phyloP scores from a whole-genome alignment of 2,329 filamentous ascomycete species.

The Trichoderma brevicompactum region DNA sequence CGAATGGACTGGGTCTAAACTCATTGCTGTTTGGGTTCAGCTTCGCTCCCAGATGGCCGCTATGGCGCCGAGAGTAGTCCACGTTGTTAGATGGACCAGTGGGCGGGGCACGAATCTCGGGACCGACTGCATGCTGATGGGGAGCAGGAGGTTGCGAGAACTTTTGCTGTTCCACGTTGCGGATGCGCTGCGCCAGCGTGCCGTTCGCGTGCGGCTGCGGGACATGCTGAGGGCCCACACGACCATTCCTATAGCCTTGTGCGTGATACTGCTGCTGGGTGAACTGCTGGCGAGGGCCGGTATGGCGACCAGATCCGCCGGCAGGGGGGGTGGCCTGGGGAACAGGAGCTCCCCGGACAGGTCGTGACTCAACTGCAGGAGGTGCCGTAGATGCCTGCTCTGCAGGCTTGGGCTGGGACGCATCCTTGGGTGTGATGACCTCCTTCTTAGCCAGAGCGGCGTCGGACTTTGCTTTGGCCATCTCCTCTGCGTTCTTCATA shows the following conservation, averaged over 20 bases:
- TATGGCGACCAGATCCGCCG: conserved; percentile 49
- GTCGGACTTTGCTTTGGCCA: conserved; percentile 59
- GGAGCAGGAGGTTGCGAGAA: conserved; percentile 49
- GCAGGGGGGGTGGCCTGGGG: conserved; percentile 39
- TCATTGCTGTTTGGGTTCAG: conserved; percentile 72
- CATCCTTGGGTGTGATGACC: conserved; percentile 49
- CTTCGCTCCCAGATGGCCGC: conserved; percentile 58
- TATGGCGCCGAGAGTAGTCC: conserved; percentile 60
- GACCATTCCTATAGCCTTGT: conserved; percentile 54
- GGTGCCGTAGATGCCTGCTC: conserved; percentile 31
- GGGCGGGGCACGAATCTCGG: conserved; percentile 72
- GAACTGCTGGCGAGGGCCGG: conserved; percentile 54
- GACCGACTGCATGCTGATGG: conserved; percentile 58
- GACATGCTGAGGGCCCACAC: conserved; percentile 50
- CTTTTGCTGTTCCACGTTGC: conserved; percentile 58
- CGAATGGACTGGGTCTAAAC: conserved; percentile 84
- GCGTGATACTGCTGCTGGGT: conserved; percentile 52
- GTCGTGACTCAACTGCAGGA: conserved; percentile 37
- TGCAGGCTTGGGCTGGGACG: conserved; percentile 46
- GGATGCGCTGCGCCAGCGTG: conserved; percentile 55
- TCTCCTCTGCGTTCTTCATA: conserved; percentile 71
- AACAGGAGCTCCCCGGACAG: conserved; percentile 43
- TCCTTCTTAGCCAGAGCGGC: conserved; percentile 48
- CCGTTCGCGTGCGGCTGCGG: conserved; percentile 49
- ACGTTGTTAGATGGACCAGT: conserved; percentile 69